Base-by-base conservation (phyloP, 2,329 filamentous ascomycete species). In the Elsinoe perseae region DNA sequence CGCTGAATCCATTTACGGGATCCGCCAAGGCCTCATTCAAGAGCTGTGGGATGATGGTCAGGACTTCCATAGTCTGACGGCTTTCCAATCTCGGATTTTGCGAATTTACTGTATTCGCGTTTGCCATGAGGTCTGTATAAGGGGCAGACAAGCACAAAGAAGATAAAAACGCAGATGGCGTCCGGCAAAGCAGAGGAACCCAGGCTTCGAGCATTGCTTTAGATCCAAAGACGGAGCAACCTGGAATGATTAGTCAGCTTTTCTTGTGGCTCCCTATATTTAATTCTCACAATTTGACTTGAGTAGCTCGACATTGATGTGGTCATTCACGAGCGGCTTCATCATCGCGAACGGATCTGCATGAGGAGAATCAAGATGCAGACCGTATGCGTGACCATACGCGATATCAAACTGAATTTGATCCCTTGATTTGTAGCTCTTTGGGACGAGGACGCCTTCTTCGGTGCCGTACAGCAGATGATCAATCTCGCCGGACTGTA, bases 71-170 rank as follows among this genome's bases (percentile, higher is more conserved):
- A 30, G 58, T 58, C 27, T 58, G 46, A 32, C 50, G 27, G 28
- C 53, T 23, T 10, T 57, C 56, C 16, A 54, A 42, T 23, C 42
- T 52, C 20, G 58, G 34, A 14, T 30, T 57, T 1, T 16, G 16
- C n/a, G 34, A 43, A 12, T 16, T 36, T 16, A 7, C 21, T 9
- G 32, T 16, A 4, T 56, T 36, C 7, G 55, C 54, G 48, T 61
- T 60, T 21, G 59, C 60, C 65, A 69, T 69, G 40, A 67, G 63
- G 42, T 69, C 66, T 6, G 66, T 63, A 32, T 69, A 65, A 2
- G 66, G 64, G 8, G 67, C 60, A 2, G 66, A 66, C 9, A 68
- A 64, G 52, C 63, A 66, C 1, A 69, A 56, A 2, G 64, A 68
- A 56, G 64, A 65, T 20, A 69, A 55, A 32, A 68, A 69, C 1